These are phyloP conservation scores for Metschnikowia kofuensis DNA, from an alignment of 805 yeast species.

Conservation along the genomic window DNA sequence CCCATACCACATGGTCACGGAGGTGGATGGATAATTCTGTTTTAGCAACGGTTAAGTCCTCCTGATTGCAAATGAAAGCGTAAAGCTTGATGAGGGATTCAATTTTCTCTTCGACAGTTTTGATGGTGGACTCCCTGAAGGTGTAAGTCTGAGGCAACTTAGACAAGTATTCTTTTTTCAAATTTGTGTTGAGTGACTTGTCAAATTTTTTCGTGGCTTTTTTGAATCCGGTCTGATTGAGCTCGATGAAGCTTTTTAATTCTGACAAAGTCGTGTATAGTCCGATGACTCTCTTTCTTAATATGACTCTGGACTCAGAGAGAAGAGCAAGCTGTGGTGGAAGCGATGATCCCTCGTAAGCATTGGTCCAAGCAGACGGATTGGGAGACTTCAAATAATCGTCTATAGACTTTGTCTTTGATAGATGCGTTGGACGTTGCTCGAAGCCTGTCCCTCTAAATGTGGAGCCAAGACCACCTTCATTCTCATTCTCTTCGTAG, in stretches of 20 bases:
- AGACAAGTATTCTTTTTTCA: constrained; percentile 43
- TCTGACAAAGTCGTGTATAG: constrained; percentile 46
- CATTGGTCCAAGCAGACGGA: constrained; percentile 22
- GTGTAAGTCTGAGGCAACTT: constrained; percentile 46
- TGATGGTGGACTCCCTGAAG: constrained; percentile 34
- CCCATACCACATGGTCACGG: constrained; percentile 56
- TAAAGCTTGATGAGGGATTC: constrained; percentile 31
- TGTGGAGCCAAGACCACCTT: constrained; percentile 3
- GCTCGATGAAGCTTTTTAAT: constrained; percentile 48
- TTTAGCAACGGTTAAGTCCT: constrained; percentile 43
- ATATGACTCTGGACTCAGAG: constrained; percentile 48
- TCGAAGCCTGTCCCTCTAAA: constrained; percentile 3
- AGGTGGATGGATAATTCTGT: constrained; percentile 55
- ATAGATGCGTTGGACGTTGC: constrained; percentile 5
- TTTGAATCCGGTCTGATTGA: constrained; percentile 51
- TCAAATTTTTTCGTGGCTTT: constrained; percentile 55
- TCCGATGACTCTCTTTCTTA: constrained; percentile 45
- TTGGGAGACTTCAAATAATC: constrained; percentile 37
- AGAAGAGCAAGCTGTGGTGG: constrained; percentile 19
- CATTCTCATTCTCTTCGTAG: constrained; percentile 7
- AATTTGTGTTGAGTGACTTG: constrained; percentile 43
- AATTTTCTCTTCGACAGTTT: constrained; percentile 30
- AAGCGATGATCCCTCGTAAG: constrained; percentile 8
- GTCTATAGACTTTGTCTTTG: constrained; percentile 29
- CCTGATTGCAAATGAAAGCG: constrained; percentile 33